Conservation (phyloP, 1,284 basidiomycete species). For the Melanopsichium pennsylvanicum region DNA sequence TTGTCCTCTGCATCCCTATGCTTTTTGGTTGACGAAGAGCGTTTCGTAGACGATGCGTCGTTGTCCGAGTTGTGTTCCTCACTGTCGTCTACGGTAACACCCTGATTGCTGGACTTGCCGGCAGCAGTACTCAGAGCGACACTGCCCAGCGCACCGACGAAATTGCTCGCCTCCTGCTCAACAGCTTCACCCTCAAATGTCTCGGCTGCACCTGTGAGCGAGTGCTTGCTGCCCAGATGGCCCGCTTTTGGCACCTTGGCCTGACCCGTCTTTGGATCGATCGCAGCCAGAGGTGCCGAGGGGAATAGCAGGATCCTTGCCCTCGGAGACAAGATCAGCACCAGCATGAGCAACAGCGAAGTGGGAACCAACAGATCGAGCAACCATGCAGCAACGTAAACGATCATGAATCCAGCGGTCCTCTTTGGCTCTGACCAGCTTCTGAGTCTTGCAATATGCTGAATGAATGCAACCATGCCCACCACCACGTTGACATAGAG, state of each 20-base stretch:
- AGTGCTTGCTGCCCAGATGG: conserved; percentile 52
- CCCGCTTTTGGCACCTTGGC: conserved; percentile 60
- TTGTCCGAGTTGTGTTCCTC: conserved; percentile 19
- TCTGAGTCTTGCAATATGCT: conserved; percentile 70
- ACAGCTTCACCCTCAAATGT: conserved; percentile 68
- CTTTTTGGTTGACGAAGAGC: conserved; percentile 9
- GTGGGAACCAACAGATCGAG: conserved; percentile 34
- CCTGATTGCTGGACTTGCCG: conserved; percentile 63
- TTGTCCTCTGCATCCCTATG: conserved; percentile 35
- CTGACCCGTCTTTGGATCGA: conserved; percentile 61
- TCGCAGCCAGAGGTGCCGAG: conserved; percentile 68
- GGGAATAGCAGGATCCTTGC: conserved; percentile 70
- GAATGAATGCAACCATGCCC: conserved; percentile 67
- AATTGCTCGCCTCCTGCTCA: conserved; percentile 68
- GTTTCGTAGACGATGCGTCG: conserved; percentile 14
- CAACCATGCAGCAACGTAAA: conserved; percentile 42
- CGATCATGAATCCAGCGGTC: conserved; percentile 67
- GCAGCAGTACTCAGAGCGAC: conserved; percentile 67
- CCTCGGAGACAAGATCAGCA: conserved; percentile 69
- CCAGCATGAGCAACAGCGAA: conserved; percentile 65
- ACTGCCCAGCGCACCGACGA: conserved; percentile 67
- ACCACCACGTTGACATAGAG: conserved; percentile 70
- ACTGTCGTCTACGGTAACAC: conserved; percentile 7
- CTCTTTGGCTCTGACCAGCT: conserved; percentile 70
- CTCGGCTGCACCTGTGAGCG: conserved; percentile 62